Conservation (phyloP, 768 basidiomycete genomes). For the Mycena sanguinolenta region DNA sequence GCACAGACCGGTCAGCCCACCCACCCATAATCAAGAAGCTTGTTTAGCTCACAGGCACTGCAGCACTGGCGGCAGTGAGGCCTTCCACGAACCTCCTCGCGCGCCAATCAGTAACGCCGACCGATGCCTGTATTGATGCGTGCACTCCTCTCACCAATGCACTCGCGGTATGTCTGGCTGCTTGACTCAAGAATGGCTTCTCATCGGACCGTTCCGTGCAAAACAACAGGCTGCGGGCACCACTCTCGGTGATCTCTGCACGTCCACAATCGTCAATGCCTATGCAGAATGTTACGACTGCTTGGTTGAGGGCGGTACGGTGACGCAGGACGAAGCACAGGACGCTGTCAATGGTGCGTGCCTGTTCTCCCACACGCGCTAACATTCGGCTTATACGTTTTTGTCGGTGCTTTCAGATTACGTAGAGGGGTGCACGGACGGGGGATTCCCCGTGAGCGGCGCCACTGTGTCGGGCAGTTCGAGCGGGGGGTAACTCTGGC, state of each 20-base stretch:
- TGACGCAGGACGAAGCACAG: neutral
- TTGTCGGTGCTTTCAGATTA: neutral
- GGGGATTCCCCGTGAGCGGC: conserved; percentile 5
- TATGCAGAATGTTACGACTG: conserved; percentile 19
- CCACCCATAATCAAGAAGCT: too few relatives aligned
- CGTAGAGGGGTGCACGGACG: neutral
- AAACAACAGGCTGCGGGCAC: neutral
- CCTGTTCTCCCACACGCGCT: too few relatives aligned
- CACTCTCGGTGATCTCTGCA: neutral
- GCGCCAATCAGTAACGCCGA: conserved; percentile 6
- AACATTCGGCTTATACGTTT: too few relatives aligned
- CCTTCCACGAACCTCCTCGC: neutral
- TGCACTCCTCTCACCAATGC: conserved; percentile 15
- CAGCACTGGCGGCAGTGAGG: conserved; percentile 4
- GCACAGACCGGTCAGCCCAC: neutral
- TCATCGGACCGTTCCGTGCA: too few relatives aligned
- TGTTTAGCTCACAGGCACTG: neutral
- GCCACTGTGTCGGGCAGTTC: conserved; percentile 12
- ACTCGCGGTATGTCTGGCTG: neutral
- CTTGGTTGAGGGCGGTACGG: neutral
- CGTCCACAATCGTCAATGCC: conserved; percentile 1
- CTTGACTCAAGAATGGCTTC: too few relatives aligned
- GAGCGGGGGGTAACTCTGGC: neutral
- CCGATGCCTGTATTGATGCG: neutral
- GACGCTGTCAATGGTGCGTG: conserved; percentile 9